Evolutionary conservation across 2,329 filamentous ascomycete genomes (phyloP).

Genomic region (Monilinia fructicola): DNA sequence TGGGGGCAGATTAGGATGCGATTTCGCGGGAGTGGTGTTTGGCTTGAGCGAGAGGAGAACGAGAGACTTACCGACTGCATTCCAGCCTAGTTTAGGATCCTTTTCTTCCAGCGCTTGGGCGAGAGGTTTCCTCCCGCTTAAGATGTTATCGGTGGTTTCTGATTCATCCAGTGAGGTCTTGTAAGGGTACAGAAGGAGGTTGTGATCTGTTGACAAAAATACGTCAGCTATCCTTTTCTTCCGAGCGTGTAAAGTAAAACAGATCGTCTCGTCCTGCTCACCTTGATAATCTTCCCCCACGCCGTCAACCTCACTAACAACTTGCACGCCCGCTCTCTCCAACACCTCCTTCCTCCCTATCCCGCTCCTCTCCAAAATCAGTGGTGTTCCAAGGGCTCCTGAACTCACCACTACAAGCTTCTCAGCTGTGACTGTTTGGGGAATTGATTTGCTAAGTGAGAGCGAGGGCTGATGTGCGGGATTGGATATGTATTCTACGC

Average conservation of each 20-base stretch:
- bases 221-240: not conserved
- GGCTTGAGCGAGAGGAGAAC: conserved; percentile 2
- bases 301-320: conserved; percentile 50
- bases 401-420: conserved; percentile 54
- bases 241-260: not conserved
- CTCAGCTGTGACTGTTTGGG: conserved; percentile 48
- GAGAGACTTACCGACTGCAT: conserved; percentile 44
- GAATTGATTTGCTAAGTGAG: conserved; percentile 36
- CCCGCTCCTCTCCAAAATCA: conserved; percentile 62
- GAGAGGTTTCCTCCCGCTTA: conserved; percentile 50
- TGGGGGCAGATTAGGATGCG: conserved; percentile 12
- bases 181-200: conserved; percentile 55
- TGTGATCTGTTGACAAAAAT: conserved; percentile 44
- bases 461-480: conserved; percentile 44
- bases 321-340: conserved; percentile 47
- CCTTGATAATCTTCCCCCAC: conserved; percentile 55
- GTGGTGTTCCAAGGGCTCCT: conserved; percentile 41
- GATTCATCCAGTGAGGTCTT: conserved; percentile 46
- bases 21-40: too few relatives aligned
- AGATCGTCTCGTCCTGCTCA: not conserved
- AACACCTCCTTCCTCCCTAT: conserved; percentile 55
- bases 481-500: conserved; percentile 58
- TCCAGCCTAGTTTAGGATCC: conserved; percentile 56
- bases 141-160: conserved; percentile 55
- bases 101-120: conserved; percentile 48